A percentile compares a stretch with the other conserved stretches of the same genome.
Evolutionary conservation across 202 grass and related monocot genomes (phyloP).

Genomic region (Schoenoplectus tabernaemontani): DNA sequence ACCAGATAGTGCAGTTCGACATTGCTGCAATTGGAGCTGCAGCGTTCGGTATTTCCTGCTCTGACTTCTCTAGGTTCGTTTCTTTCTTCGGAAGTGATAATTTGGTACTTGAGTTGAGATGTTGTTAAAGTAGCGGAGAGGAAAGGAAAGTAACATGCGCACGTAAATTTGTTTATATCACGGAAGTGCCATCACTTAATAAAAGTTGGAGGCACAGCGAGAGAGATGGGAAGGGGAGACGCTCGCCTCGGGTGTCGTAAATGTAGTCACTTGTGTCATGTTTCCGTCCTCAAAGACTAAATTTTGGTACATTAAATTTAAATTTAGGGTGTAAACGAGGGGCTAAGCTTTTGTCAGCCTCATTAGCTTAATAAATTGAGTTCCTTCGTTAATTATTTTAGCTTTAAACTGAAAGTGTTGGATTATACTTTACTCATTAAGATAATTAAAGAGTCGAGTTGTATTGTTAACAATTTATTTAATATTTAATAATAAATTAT

Average conservation of each 20-base stretch:
- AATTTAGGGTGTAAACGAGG: no score
- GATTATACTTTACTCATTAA: no score
- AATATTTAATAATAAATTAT: no score
- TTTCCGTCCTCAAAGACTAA: not conserved
- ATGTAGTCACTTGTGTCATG: not conserved
- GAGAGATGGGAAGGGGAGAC: not conserved
- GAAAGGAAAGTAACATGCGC: not conserved
- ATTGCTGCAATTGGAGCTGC: slow-evolving; percentile 22
- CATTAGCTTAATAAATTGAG: no score
- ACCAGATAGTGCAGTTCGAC: slow-evolving; percentile 1
- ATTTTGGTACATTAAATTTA: not conserved
- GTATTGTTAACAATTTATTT: no score
- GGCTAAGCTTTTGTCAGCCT: no score
- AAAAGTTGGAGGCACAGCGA: no score
- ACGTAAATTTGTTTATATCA: not conserved
- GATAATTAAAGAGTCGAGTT: no score
- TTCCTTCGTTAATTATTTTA: no score
- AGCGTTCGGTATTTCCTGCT: slow-evolving; percentile 16
- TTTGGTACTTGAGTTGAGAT: slow-evolving; percentile 9
- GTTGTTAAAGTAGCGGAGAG: not conserved
- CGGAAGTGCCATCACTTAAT: not conserved
- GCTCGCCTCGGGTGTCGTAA: not conserved
- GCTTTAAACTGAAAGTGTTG: no score
- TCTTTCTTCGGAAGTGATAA: slow-evolving; percentile 21
- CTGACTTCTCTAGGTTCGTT: slow-evolving; percentile 5